phyloP scores from a whole-genome alignment of 2,329 filamentous ascomycete species.

The Aspergillus costaricaensis region DNA sequence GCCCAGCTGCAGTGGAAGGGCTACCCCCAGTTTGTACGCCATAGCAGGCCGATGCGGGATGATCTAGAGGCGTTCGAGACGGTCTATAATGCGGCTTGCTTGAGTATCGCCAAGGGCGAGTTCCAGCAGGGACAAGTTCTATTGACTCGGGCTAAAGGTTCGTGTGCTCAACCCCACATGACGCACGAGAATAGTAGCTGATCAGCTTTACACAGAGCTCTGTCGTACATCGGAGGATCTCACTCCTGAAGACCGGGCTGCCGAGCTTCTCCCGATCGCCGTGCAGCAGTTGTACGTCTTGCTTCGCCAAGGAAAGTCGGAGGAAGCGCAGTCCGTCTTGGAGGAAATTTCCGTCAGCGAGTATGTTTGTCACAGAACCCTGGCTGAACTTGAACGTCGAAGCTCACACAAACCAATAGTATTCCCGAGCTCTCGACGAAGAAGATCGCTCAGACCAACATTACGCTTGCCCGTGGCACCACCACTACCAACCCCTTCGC shows the following conservation, averaged over 20 bases:
- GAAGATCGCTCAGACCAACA: constrained; percentile 63
- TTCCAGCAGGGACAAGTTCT: constrained; percentile 60
- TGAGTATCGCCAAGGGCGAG: constrained; percentile 62
- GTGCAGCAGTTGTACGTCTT: constrained; percentile 65
- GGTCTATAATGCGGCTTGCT: constrained; percentile 65
- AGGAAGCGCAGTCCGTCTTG: constrained; percentile 58
- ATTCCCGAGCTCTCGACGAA: constrained; percentile 61
- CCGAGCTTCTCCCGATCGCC: constrained; percentile 61
- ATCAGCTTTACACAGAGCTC: constrained; percentile 45
- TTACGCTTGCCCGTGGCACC: constrained; percentile 50
- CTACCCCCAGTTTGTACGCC: constrained; percentile 52
- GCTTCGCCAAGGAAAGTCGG: constrained; percentile 54
- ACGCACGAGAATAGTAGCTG: not conserved
- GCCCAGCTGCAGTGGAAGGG: constrained; percentile 64
- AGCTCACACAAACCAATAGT: constrained; percentile 35
- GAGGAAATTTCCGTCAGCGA: constrained; percentile 54
- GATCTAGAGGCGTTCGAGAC: constrained; percentile 67
- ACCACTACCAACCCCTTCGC: constrained; percentile 57
- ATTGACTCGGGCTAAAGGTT: constrained; percentile 60
- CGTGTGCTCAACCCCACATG: constrained; percentile 11
- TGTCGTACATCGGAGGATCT: constrained; percentile 63
- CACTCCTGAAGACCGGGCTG: constrained; percentile 59
- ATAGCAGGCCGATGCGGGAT: constrained; percentile 57
- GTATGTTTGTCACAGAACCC: constrained; percentile 37
- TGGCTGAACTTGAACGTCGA: not conserved